phyloP scores from a whole-genome alignment of 2,329 filamentous ascomycete genomes.

The Paraconiothyrium brasiliense region DNA sequence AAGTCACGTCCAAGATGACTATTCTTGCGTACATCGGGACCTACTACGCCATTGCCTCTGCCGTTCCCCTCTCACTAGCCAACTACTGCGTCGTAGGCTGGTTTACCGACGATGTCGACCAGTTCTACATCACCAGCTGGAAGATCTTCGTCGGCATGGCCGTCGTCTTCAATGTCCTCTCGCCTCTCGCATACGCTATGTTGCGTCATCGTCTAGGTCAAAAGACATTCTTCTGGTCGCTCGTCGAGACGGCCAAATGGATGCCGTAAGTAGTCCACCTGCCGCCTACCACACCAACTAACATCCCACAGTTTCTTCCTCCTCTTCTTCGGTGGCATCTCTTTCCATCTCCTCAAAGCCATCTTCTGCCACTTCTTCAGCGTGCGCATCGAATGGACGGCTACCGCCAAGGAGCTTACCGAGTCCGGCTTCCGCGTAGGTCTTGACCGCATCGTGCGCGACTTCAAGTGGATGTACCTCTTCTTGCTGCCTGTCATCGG shows the following conservation, averaged over 20 bases:
- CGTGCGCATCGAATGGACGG: constrained; percentile 84
- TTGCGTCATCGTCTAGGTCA: constrained; percentile 69
- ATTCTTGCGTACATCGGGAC: constrained; percentile 75
- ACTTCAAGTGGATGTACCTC: constrained; percentile 72
- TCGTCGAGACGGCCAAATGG: constrained; percentile 69
- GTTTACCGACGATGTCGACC: constrained; percentile 77
- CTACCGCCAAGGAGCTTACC: constrained; percentile 82
- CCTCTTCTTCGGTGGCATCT: constrained; percentile 83
- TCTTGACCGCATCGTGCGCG: constrained; percentile 78
- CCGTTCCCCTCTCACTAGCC: constrained; percentile 69
- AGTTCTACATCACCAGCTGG: constrained; percentile 79
- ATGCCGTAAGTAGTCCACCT: constrained; percentile 50
- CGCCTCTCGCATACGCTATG: constrained; percentile 68
- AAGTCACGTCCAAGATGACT: constrained; percentile 72
- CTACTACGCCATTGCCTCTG: constrained; percentile 74
- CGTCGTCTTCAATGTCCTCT: constrained; percentile 70
- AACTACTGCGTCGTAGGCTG: constrained; percentile 77
- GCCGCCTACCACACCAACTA: neutral
- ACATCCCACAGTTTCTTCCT: constrained; percentile 61
- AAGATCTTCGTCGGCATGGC: constrained; percentile 71
- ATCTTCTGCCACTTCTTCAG: constrained; percentile 84
- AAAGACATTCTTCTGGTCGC: constrained; percentile 59
- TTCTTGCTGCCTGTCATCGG: constrained; percentile 70
- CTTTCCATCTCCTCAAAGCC: constrained; percentile 80
- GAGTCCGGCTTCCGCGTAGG: constrained; percentile 87